Base-by-base conservation (phyloP, 2,329 filamentous ascomycete genomes). In the Penicillium sp. region DNA sequence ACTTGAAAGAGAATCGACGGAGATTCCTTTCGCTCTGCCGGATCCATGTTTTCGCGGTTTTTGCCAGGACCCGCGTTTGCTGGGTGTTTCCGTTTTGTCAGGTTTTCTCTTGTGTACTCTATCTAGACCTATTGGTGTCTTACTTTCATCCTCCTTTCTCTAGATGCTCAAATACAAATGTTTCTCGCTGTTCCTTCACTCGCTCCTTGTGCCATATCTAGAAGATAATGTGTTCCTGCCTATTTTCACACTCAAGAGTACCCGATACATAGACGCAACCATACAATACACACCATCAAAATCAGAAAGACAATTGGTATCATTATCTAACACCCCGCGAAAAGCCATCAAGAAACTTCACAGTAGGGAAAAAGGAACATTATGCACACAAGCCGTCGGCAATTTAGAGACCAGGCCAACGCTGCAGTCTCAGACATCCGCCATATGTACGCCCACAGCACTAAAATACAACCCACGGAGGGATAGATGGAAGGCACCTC, bases 251-350 rank as follows among this genome's bases (percentile, higher is more conserved):
- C 2, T 25, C 12, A 31, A 1, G 15, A 15, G 8, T 34, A 31
- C 14, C 28, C 7, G 10, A 17, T 35, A 35, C 22, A 47, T n/a
- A 31, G 25, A 47, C 2, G 31, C 3, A 7, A 31, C 15, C 31
- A 50, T 43, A 31, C 7, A 56, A 47, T 42, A 48, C 53, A 28
- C 41, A 28, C 41, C 8, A 34, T 7, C 20, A 35, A 58, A 52
- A 60, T 56, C 38, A 62, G 50, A 61, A 63, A 63, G 35, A 61
- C 56, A 57, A 63, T 69, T 69, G 67, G 67, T 69, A 69, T 69
- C 67, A 65, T 67, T 65, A 68, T 67, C 67, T 66, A 67, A 66
- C 65, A 67, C 60, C 64, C 58, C 58, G 50, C 59, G 62, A 60
- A 67, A 67, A 65, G 56, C 65, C 63, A 63, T 60, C 17, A 39